Percentiles rank a stretch among this genome's conserved stretches.
These are phyloP conservation scores for Mycena sp. DNA, from an alignment of 1,284 basidiomycete genomes.

Conservation along the genomic window DNA sequence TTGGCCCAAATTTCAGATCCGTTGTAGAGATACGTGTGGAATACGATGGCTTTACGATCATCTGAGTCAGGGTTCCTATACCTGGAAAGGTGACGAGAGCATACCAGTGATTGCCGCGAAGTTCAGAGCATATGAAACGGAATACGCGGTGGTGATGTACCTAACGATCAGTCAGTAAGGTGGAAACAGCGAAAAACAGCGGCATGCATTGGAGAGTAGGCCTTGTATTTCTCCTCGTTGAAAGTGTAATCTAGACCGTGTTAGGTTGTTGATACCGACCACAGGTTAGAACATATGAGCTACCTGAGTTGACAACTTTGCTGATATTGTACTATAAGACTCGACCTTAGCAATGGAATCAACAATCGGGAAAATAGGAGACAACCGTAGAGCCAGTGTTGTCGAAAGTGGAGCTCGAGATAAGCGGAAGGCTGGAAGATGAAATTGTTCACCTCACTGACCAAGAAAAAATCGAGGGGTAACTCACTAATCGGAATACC, in stretches of 20 bases:
- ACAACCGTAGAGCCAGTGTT: conserved; percentile 7
- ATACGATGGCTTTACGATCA: conserved; percentile 1
- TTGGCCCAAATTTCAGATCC: conserved; percentile 14
- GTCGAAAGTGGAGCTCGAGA: conserved; percentile 9
- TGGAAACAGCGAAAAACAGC: not conserved
- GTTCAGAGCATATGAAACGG: conserved; percentile 15
- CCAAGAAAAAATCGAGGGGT: not conserved
- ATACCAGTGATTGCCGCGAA: conserved; percentile 13
- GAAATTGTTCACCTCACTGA: not conserved
- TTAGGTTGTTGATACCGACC: too few species aligned
- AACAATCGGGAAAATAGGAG: not conserved
- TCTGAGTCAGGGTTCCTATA: not conserved
- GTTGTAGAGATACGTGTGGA: conserved; percentile 14
- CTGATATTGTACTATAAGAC: conserved; percentile 5
- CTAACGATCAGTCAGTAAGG: not conserved
- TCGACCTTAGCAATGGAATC: not conserved
- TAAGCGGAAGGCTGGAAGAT: conserved; percentile 3
- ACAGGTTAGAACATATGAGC: too few species aligned
- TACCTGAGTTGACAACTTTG: conserved; percentile 12
- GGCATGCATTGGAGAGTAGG: conserved; percentile 5
- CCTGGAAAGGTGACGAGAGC: too few species aligned
- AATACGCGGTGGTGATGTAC: conserved; percentile 11
- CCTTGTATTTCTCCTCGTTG: conserved; percentile 5
- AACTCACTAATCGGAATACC: conserved; percentile 18
- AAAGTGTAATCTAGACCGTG: conserved; percentile 8